Base-by-base conservation (phyloP, 192 early-diverging fungal species). In the Umbelopsis sp. region DNA sequence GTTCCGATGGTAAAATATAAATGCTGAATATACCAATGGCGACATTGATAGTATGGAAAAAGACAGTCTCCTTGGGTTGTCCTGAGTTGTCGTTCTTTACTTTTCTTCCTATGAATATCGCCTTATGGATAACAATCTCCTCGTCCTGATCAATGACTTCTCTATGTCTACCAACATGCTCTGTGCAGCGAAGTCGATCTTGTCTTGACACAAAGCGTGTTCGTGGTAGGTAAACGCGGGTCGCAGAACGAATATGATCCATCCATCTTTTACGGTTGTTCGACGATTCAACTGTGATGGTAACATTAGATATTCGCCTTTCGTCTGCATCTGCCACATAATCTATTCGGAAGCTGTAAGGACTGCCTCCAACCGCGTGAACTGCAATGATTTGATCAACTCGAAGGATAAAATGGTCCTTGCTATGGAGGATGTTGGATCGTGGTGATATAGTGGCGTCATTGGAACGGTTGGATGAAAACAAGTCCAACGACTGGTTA, bases 1-100 rank as follows among this genome's bases (percentile, higher is more conserved):
- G 9, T 16, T 47, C 43, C 2, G 22, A 47, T 32, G 77, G 77
- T 22, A 75, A 52, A 2, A 79, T 24, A 38, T 79, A 79, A 10
- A 79, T 45, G 36, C 73, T 79, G 53, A 65, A 71, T 47, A 72
- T 71, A 21, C 77, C 77, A 36, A 79, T 68, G 20, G 73, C 77
- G 5, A 79, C 45, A 4, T 71, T 24, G 9, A 79, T 53, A 12
- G 53, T 43, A 4, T 24, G 17, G 44, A 71, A 79, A 2, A 74
- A 32, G n/a, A n/a, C n/a, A n/a, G n/a, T n/a, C 49, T 79, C 77
- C 45, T 74, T 74, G 21, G 31, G 65, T 7, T 36, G 36, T 0
- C 53, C 41, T 16, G 47, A 21, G 25, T 66, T 53, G 24, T 47
- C 6, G 4, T 44, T 22, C 22, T 71, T 71, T 12, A 68, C 25